Conservation (phyloP, 116 monocot genomes). For the Papilionanthe hybrid region DNA sequence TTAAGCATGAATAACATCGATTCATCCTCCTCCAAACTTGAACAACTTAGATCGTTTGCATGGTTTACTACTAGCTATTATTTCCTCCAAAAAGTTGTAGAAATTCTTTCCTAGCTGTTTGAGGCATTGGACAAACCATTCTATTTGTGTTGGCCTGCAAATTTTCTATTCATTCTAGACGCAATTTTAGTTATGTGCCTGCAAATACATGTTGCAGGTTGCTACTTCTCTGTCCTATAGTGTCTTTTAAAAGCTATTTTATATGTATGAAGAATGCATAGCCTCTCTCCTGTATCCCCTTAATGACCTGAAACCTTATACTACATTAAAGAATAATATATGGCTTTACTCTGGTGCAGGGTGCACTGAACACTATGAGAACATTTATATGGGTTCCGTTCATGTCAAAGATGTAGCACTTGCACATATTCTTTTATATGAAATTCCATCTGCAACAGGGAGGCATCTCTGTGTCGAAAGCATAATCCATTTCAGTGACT, state of each 20-base stretch:
- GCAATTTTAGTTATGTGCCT: too few relatives aligned
- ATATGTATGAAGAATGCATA: not conserved
- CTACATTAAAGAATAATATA: not conserved
- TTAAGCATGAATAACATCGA: too few relatives aligned
- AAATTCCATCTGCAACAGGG: conserved; percentile 66
- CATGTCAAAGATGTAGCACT: conserved; percentile 93
- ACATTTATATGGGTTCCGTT: conserved; percentile 86
- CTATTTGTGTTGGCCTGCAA: too few relatives aligned
- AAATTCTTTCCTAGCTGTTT: too few relatives aligned
- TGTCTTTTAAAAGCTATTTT: not conserved
- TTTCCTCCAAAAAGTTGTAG: too few relatives aligned
- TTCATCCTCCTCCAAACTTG: too few relatives aligned
- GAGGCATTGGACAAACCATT: too few relatives aligned
- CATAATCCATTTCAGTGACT: conserved; percentile 73
- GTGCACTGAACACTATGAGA: conserved; percentile 49
- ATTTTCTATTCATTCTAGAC: too few relatives aligned
- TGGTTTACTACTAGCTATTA: too few relatives aligned
- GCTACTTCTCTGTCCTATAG: not conserved
- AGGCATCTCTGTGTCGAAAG: conserved; percentile 78
- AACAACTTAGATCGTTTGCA: too few relatives aligned
- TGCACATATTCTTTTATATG: conserved; percentile 77
- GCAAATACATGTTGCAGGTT: too few relatives aligned
- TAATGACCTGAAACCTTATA: not conserved
- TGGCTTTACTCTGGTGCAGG: conserved; percentile 31
- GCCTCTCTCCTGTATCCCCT: not conserved